Evolutionary conservation across 2,329 filamentous ascomycete species (phyloP), one percentile per base, ranked within the genome.

Genomic region (Paracorniculantispora psalliotae): DNA sequence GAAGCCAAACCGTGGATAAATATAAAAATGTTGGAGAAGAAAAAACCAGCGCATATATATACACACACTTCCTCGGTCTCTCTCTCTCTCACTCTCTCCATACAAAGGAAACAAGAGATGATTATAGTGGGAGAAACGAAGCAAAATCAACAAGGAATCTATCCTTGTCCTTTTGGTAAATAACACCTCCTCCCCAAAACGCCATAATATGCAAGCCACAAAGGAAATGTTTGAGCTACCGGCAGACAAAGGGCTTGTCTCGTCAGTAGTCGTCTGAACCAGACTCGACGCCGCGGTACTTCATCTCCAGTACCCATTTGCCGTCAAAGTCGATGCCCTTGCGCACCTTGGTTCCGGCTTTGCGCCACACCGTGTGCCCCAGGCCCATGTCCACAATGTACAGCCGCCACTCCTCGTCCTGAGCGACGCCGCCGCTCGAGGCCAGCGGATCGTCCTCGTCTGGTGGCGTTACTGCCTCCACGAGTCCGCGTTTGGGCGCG

Each of bases 381-480:
- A 97, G 83, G 0, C 94, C 93, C 64, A 97, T 88, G 70, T 99
- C 94, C 2, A 88, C 91, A 13, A 97, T 84, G 69, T 86, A 90
- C 1, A 97, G 77, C 56, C 88, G 85, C 92, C 92, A 96, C 60
- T 84, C 79, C 21, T 84, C 81, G 28, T 82, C 81, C 63, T 77
- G 69, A 54, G 71, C 65, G 7, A 68, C 67, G 48, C 67, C 68
- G 50, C 66, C 66, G 53, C 63, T 63, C 61, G 61, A 65, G 57
- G 60, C 70, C 48, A 63, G 70, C 23, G 73, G 71, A 23, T 75
- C 74, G 15, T 74, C 74, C 17, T 78, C 78, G 10, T 73, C 68
- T 0, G 69, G 70, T 6, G 81, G 81, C 23, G 85, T 81, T 63
- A 96, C 80, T 0, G 90, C 90, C 66, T 90, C 89, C 7, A 97